Percentiles rank a stretch among this genome's conserved stretches.
phyloP scores from a whole-genome alignment of 2,329 filamentous ascomycete genomes.

The Diaporthe amygdali region DNA sequence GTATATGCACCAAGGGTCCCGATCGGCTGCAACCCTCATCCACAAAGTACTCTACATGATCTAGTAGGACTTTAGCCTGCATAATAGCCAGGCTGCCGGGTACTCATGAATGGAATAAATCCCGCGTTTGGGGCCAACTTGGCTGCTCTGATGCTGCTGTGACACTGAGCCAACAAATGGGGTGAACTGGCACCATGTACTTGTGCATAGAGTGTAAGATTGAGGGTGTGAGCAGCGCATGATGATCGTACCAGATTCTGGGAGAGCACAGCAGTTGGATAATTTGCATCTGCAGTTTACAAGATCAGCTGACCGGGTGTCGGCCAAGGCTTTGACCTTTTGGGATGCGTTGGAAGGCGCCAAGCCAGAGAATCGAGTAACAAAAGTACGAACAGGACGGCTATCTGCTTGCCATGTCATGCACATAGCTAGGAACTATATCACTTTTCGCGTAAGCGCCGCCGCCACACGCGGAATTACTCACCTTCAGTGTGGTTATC shows the following conservation, averaged over 20 bases:
- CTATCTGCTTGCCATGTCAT: not conserved
- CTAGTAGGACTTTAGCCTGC: not conserved
- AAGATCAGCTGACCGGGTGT: not conserved
- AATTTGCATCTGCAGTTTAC: not conserved
- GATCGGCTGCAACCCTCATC: not conserved
- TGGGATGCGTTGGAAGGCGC: not conserved
- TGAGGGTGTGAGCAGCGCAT: too few relatives aligned
- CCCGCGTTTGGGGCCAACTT: not conserved
- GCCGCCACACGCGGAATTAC: not conserved
- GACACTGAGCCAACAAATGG: not conserved
- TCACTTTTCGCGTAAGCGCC: not conserved
- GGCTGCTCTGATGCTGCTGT: not conserved
- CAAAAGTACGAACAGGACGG: not conserved
- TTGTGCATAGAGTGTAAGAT: too few relatives aligned
- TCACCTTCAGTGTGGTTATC: not conserved
- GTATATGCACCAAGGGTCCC: not conserved
- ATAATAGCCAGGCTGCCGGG: not conserved
- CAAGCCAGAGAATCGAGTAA: not conserved
- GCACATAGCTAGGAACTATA: not conserved
- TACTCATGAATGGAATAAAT: not conserved
- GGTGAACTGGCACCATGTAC: not conserved
- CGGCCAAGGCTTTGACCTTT: not conserved
- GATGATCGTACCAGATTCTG: not conserved
- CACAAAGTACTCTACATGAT: not conserved
- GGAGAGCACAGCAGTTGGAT: not conserved